Percentiles rank a stretch among this genome's conserved stretches.
These are phyloP conservation scores for Aspergillus cejpii DNA, from an alignment of 2,329 filamentous ascomycete genomes.

Conservation along the genomic window DNA sequence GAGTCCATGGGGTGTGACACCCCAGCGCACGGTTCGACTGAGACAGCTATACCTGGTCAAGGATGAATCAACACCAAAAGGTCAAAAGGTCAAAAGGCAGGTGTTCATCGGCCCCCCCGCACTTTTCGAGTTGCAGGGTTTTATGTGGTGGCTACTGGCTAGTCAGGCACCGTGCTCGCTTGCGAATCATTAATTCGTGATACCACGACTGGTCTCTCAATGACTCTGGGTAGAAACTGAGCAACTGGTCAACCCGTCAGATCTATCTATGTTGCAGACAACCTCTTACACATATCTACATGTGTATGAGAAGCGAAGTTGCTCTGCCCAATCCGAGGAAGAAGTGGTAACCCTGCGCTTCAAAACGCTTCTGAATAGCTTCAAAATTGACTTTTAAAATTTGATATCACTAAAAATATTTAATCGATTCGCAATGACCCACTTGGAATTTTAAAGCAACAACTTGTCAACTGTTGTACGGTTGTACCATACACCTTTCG, in stretches of 20 bases:
- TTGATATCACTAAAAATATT: conserved; percentile 1
- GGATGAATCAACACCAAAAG: too few relatives aligned
- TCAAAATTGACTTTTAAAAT: too few relatives aligned
- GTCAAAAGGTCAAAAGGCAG: conserved; percentile 5
- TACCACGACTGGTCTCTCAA: too few relatives aligned
- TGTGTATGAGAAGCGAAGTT: too few relatives aligned
- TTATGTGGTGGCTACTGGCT: conserved; percentile 1
- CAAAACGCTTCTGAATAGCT: too few relatives aligned
- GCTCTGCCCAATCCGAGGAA: too few relatives aligned
- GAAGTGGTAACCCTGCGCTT: too few relatives aligned
- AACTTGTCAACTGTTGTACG: conserved; percentile 2
- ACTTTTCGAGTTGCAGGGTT: conserved; percentile 4
- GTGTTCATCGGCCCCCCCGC: conserved; percentile 7
- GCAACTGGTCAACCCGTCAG: too few relatives aligned
- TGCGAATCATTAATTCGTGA: neutral
- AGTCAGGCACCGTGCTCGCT: conserved; percentile 8
- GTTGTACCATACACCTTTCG: neutral
- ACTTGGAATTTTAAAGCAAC: conserved; percentile 1
- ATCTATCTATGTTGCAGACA: too few relatives aligned
- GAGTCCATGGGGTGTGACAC: neutral
- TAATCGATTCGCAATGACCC: neutral
- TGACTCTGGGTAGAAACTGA: too few relatives aligned
- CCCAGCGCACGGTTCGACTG: conserved; percentile 10
- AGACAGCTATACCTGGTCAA: conserved; percentile 4
- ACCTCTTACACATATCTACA: too few relatives aligned